Base-by-base conservation (phyloP, 31 red algal genomes). In the Endocladia muricata region DNA sequence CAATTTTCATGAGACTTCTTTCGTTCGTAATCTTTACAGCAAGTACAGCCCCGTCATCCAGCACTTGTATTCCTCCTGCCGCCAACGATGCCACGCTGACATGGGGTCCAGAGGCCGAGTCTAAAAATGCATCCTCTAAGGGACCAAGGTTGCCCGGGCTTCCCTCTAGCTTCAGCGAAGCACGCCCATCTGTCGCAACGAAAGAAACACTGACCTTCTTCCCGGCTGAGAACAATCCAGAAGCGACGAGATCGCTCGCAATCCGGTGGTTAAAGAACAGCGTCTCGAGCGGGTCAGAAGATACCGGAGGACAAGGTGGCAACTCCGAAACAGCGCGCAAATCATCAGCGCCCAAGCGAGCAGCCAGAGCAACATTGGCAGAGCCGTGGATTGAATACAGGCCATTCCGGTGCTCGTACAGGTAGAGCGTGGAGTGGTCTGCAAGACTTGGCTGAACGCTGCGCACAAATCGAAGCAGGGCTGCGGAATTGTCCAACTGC, bases 361-460 rank as follows among this genome's bases (percentile, higher is more conserved):
- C 43, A n/a, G 73, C 83, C 26, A 65, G 41, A 29, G 36, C 37
- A 0, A 77, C 74, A 59, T 78, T 40, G 19, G 40, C 55, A 19
- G 60, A 15, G 19, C 83, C 83, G 38, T 87, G 83, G 2, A 87
- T 55, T 9, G 83, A 87, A 38, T 70, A 87, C n/a, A 68, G 47
- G 17, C 38, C 51, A 33, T 87, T 87, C 3, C 75, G 67, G 47
- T 87, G 83, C 35, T 87, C 73, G 41, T 62, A 87, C 37, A 87
- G 15, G 4, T 66, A 61, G 4, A 87, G 74, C 15, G 73, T 64
- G 36, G 82, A 31, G 6, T 21, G n/a, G 17, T 47, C 59, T 37
- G 0, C 28, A 23, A 74, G n/a, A 28, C 34, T 41, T 32, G 58
- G 54, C 11, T 29, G 37, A 22, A 47, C 61, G 2, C 48, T 54